These are phyloP conservation scores for Rhizopogon vinicolor DNA, from an alignment of 768 basidiomycete genomes.

Conservation along the genomic window DNA sequence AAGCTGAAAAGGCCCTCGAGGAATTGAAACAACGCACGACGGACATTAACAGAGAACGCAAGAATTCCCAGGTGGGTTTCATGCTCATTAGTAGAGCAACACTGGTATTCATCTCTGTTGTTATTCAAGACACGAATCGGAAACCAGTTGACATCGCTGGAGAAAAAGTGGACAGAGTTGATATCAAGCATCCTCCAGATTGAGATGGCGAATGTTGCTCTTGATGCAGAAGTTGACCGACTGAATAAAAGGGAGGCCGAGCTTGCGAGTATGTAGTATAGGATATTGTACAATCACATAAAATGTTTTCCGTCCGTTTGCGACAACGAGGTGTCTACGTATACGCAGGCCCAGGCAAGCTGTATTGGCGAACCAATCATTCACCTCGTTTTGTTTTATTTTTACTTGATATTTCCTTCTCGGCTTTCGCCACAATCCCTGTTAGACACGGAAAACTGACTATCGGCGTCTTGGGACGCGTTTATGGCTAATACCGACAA, in stretches of 20 bases:
- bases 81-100: not conserved
- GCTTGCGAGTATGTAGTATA: constrained; percentile 35
- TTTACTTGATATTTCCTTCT: constrained; percentile 3
- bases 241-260: constrained; percentile 59
- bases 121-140: constrained; percentile 65
- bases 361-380: not conserved
- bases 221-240: constrained; percentile 75
- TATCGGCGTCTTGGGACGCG: constrained; percentile 66
- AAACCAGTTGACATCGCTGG: constrained; percentile 72
- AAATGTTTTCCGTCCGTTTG: not conserved
- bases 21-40: constrained; percentile 74
- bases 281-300: no score
- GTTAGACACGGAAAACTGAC: constrained; percentile 8
- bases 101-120: not conserved
- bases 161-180: constrained; percentile 90
- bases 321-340: not conserved
- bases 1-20: constrained; percentile 69
- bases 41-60: constrained; percentile 84
- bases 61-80: constrained; percentile 68
- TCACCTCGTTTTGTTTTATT: not conserved
- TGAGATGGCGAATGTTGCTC: constrained; percentile 89
- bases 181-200: constrained; percentile 89
- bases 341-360: not conserved
- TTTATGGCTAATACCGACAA: constrained; percentile 72
- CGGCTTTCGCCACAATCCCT: constrained; percentile 7